Base-by-base conservation (phyloP, 2,329 filamentous ascomycete genomes). In the Exophiala xenobiotica region DNA sequence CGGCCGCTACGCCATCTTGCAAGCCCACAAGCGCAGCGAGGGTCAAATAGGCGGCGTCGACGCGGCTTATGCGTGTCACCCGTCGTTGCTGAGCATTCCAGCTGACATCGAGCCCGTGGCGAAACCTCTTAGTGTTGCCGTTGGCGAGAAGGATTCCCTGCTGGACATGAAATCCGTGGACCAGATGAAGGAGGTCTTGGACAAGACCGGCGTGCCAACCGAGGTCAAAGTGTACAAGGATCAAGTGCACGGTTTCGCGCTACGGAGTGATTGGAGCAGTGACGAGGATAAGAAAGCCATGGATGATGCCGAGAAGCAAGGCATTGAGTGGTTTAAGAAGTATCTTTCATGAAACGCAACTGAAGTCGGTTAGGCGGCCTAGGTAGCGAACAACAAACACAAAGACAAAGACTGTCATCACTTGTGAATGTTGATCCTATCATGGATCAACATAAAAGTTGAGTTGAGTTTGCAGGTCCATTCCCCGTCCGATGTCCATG, bases 211-310 rank as follows among this genome's bases (percentile, higher is more conserved):
- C 14, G 54, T 69, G 19, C 61, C 64, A 16, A 65, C 66, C 52
- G 71, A 75, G 58, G 62, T 75, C 14, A 63, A 61, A 46, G 64
- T 73, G 7, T 75, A 75, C 59, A 63, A 73, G 51, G 70, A 69
- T 44, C 71, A 75, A 61, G 61, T 75, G 2, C 73, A 76, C 60
- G 72, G 71, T 1, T 74, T 75, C 61, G 66, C 72, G 22, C 50
- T 75, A 24, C 64, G 73, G 29, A 66, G 69, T 31, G 71, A 74
- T 58, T 56, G 56, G 69, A 67, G 63, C 35, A 67, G 62, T 51
- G 72, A 75, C 43, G 70, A 70, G 61, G 72, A 74, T 49, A 71
- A 69, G 67, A 70, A 73, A 64, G 72, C 73, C 40, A 73, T 75
- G 71, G 73, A 76, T 64, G 68, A 73, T 44, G 66, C 68, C 6